These are phyloP conservation scores for Hymenoscyphus salicellus DNA, from an alignment of 2,329 filamentous ascomycete genomes.

Conservation along the genomic window DNA sequence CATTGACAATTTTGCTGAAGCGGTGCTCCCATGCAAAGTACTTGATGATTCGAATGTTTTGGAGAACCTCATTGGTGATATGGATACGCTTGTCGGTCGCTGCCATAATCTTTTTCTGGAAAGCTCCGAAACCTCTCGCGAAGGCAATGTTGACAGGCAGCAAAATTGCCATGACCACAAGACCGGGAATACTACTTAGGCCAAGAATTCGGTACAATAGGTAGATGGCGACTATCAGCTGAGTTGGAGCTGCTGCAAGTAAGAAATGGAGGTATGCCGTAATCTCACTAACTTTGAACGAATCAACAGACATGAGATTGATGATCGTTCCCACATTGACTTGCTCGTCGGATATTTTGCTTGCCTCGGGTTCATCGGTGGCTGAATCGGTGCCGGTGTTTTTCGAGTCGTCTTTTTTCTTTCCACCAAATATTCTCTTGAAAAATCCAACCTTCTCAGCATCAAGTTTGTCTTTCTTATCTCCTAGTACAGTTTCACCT, in stretches of 20 bases:
- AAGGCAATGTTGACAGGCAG: constrained; percentile 88
- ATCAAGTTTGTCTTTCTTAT: constrained; percentile 44
- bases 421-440: constrained; percentile 51
- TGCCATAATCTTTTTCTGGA: constrained; percentile 86
- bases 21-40: constrained; percentile 98
- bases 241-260: constrained; percentile 86
- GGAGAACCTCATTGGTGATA: constrained; percentile 91
- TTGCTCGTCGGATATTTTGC: constrained; percentile 59
- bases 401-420: constrained; percentile 45
- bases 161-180: constrained; percentile 83
- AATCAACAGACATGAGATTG: constrained; percentile 98
- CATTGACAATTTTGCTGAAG: constrained; percentile 81
- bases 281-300: constrained; percentile 95
- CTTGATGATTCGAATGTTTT: constrained; percentile 98
- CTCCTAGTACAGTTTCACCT: constrained; percentile 69
- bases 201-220: constrained; percentile 90
- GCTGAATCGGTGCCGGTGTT: constrained; percentile 22
- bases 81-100: constrained; percentile 95
- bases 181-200: constrained; percentile 87
- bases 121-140: constrained; percentile 77
- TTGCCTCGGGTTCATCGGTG: constrained; percentile 9
- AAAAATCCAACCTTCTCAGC: constrained; percentile 43
- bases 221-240: constrained; percentile 75
- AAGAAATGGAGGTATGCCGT: constrained; percentile 94
- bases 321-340: constrained; percentile 97